Conservation (phyloP, 768 basidiomycete species). For the Lyophyllum atratum region DNA sequence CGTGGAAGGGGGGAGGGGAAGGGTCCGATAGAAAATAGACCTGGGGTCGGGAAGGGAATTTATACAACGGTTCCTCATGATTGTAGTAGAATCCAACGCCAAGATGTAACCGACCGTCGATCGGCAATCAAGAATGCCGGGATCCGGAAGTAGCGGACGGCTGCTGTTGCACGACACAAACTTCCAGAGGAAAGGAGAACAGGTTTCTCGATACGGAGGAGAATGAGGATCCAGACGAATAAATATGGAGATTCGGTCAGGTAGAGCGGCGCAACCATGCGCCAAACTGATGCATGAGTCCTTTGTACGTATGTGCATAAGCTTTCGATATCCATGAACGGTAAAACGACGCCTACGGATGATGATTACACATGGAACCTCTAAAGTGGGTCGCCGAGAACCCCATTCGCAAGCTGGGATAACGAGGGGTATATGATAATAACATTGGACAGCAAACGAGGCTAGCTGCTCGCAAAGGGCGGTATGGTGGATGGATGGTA, state of each 20-base stretch:
- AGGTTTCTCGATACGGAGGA: no score
- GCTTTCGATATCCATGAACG: no score
- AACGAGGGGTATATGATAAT: conserved; percentile 10
- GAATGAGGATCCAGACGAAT: neutral
- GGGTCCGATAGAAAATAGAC: neutral
- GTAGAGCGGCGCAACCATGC: no score
- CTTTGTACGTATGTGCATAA: neutral
- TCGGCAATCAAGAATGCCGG: conserved; percentile 14
- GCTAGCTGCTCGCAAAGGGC: neutral
- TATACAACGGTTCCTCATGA: conserved; percentile 18
- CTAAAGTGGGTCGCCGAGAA: no score
- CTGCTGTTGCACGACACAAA: neutral
- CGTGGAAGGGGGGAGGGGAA: conserved; percentile 5
- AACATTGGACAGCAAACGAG: conserved; percentile 1
- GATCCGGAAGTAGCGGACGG: neutral
- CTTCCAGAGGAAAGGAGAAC: no score
- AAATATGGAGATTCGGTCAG: no score
- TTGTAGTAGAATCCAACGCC: conserved; percentile 3
- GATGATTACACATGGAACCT: no score
- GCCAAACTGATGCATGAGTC: neutral
- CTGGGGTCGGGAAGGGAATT: neutral
- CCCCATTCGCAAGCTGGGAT: no score
- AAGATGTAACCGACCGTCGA: neutral
- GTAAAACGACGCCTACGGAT: no score
- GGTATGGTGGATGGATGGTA: conserved; percentile 8